Percentiles rank a stretch among this genome's conserved stretches.
Evolutionary conservation across 257 asterid genomes (phyloP).

Genomic region (Ligustrum vulgare): DNA sequence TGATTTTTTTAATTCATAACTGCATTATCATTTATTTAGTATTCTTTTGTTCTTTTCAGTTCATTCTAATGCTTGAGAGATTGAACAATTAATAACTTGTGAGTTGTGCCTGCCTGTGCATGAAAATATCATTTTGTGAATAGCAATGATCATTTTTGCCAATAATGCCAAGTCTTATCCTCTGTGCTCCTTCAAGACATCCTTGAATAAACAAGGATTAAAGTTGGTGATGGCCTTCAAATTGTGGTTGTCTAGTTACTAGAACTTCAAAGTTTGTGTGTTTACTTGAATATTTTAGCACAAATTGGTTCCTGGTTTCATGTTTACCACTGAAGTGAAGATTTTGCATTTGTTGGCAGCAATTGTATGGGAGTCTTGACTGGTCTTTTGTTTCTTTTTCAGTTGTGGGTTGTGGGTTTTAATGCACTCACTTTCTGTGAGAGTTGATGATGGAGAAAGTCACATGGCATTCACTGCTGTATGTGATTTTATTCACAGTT

Average conservation of each 20-base stretch:
- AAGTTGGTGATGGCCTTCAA: constrained; percentile 19
- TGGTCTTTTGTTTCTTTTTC: constrained; percentile 34
- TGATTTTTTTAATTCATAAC: not conserved
- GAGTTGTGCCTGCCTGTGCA: not conserved
- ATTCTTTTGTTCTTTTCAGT: not conserved
- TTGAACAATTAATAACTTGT: not conserved
- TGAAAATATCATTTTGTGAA: not conserved
- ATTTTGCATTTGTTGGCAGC: not conserved
- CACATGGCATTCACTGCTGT: constrained; percentile 66
- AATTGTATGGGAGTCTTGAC: not conserved
- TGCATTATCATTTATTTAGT: not conserved
- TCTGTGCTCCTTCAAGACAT: not conserved
- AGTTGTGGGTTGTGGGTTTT: constrained; percentile 97
- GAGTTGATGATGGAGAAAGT: constrained; percentile 83
- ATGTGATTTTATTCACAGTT: constrained; percentile 73
- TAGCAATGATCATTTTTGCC: not conserved
- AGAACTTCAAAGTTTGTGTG: not conserved
- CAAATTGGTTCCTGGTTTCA: not conserved
- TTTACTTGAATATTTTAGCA: not conserved
- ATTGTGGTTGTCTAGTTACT: constrained; percentile 6
- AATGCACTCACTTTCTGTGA: constrained; percentile 85
- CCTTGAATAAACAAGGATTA: not conserved
- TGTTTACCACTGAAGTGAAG: not conserved
- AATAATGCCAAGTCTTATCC: not conserved
- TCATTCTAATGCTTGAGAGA: not conserved